Percentiles rank a stretch among this genome's conserved stretches.
These are phyloP conservation scores for Arbutus unedo DNA, from an alignment of 148 eudicot genomes.

Conservation along the genomic window DNA sequence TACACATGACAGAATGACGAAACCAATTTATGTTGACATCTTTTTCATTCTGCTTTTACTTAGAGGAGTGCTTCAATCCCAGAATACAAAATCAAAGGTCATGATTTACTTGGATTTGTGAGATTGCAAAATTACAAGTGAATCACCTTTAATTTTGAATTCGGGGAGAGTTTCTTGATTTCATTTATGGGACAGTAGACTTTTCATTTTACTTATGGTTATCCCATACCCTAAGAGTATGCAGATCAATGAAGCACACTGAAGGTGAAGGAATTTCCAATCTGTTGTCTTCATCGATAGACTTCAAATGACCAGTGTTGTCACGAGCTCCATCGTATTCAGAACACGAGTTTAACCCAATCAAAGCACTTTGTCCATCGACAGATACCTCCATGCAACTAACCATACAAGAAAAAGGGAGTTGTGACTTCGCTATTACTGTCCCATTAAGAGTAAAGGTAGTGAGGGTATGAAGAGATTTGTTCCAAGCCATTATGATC, in stretches of 20 bases:
- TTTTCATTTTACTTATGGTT: not conserved
- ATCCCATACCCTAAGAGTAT: constrained; percentile 57
- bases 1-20: not conserved
- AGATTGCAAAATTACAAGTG: no score
- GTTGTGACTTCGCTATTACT: constrained; percentile 52
- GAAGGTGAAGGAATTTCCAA: constrained; percentile 69
- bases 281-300: constrained; percentile 27
- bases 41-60: not conserved
- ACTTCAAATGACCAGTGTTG: constrained; percentile 28
- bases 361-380: constrained; percentile 75
- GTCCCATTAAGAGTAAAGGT: constrained; percentile 80
- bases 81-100: no score
- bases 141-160: no score
- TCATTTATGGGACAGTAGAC: no score
- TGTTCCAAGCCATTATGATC: constrained; percentile 76
- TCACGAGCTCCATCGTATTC: constrained; percentile 45
- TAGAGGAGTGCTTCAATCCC: no score
- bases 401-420: constrained; percentile 60
- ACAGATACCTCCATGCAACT: constrained; percentile 83
- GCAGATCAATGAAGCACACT: constrained; percentile 78
- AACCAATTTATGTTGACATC: not conserved
- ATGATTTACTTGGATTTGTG: no score
- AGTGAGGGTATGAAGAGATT: constrained; percentile 49
- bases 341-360: constrained; percentile 64
- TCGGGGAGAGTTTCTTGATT: no score